Conservation (phyloP, 352 stramenopile species). For the Saprolegnia diclina region DNA sequence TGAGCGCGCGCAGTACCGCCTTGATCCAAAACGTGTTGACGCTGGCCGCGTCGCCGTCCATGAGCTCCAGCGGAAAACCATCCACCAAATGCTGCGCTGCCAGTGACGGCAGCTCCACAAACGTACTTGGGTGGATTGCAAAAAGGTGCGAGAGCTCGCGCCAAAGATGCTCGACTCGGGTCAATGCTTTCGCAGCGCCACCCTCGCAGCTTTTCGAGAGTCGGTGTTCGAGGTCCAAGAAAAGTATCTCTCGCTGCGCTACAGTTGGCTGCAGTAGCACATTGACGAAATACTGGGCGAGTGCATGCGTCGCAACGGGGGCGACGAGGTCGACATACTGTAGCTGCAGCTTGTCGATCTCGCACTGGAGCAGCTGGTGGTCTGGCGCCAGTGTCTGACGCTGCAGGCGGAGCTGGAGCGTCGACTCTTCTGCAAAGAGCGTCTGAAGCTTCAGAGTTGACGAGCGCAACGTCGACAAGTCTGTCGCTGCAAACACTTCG, state of each 20-base stretch:
- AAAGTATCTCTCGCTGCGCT: neutral
- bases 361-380: neutral
- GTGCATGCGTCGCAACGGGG: neutral
- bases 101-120: neutral
- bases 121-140: neutral
- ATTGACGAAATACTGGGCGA: neutral
- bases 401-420: neutral
- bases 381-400: neutral
- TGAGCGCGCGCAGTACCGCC: neutral
- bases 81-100: neutral
- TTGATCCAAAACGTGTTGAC: neutral
- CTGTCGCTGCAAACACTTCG: neutral
- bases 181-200: neutral
- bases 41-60: slow-evolving; percentile 1
- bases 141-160: slow-evolving; percentile 7
- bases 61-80: slow-evolving; percentile 6
- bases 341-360: neutral
- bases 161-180: slow-evolving; percentile 5
- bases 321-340: neutral
- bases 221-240: neutral
- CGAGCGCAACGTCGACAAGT: neutral
- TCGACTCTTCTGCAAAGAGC: neutral
- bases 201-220: neutral
- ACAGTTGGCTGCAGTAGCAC: neutral
- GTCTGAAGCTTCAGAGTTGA: neutral